Conservation (phyloP, 352 stramenopile species). For the Globisporangium sylvaticum region DNA sequence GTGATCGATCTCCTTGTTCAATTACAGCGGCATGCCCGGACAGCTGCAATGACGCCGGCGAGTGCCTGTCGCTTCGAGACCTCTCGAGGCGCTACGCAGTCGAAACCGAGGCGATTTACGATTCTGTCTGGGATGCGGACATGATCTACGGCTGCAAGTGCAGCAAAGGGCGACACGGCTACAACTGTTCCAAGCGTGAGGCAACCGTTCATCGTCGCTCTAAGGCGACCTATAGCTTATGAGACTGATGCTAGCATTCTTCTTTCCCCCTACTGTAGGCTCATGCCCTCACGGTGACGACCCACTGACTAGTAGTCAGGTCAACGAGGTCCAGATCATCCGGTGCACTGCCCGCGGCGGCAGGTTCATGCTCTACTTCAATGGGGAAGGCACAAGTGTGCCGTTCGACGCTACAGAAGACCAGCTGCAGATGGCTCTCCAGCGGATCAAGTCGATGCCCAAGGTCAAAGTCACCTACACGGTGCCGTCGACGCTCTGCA, state of each 20-base stretch:
- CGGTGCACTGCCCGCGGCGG: conserved; percentile 71
- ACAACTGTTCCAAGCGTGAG: conserved; percentile 78
- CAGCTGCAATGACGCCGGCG: conserved; percentile 37
- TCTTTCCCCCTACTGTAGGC: conserved; percentile 16
- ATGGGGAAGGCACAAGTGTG: conserved; percentile 48
- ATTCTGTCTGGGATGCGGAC: conserved; percentile 54
- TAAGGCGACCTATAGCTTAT: neutral
- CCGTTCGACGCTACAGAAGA: conserved; percentile 42
- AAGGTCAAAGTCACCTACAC: conserved; percentile 51
- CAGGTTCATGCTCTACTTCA: conserved; percentile 67
- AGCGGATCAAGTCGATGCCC: conserved; percentile 25
- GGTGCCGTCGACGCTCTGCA: conserved; percentile 36
- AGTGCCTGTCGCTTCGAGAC: conserved; percentile 67
- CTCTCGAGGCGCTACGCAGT: conserved; percentile 44
- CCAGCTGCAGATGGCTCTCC: conserved; percentile 55
- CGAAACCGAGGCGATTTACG: conserved; percentile 48
- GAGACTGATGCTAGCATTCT: neutral
- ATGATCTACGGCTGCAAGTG: conserved; percentile 90
- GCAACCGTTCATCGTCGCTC: neutral
- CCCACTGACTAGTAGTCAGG: conserved; percentile 74
- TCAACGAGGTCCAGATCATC: conserved; percentile 81
- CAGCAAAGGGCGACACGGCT: conserved; percentile 69
- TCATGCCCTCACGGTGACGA: conserved; percentile 87
- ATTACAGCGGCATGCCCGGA: conserved; percentile 47
- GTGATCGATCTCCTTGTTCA: neutral